Evolutionary conservation across 1,284 basidiomycete species (phyloP), one percentile per base, ranked within the genome.

Genomic region (Cutaneotrichosporon sp.): DNA sequence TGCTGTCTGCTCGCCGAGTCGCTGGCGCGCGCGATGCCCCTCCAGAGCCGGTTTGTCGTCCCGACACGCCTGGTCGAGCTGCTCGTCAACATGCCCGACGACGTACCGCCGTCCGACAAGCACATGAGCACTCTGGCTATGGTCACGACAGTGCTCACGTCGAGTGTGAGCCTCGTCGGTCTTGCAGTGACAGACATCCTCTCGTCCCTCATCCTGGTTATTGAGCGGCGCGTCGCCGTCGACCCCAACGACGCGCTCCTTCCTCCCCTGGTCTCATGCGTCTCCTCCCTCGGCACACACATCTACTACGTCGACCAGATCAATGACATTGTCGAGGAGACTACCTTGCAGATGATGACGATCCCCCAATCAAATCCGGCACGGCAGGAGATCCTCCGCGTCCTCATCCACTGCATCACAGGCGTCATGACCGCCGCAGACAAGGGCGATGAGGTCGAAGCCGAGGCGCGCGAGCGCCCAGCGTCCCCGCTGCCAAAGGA

Each of bases 301-400:
- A 84, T 94, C 51, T 94, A 96, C 77, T 97, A 97, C 70, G 87
- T 90, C 42, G 94, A 97, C 69, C 94, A 98, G 76, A 89, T 94
- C 57, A 89, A 90, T 68, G 93, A 97, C 71, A 84, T 97, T 48
- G 84, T 89, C 12, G 85, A 84, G 57, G 92, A 96, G 71, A 78
- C 94, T 25, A 82, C 90, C 35, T 82, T 81, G 53, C 83, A 89
- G 22, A 80, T 97, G 64, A 79, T 29, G 72, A 75, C 75, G 42
- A 63, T 68, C 41, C 63, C 49, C 3, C 69, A 73, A 7, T 76
- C 71, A 51, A 77, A 76, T 42, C 77, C 74, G 48, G 79, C 77
- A 50, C 80, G 84, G 46, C 78, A 82, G 22, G 82, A 86, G 66
- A 87, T 86, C 29, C 80, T 93, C 51, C 82, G 87, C 29, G 63